Base-by-base conservation (phyloP, 78 protist species). In the Pigoraptor vietnamica region DNA sequence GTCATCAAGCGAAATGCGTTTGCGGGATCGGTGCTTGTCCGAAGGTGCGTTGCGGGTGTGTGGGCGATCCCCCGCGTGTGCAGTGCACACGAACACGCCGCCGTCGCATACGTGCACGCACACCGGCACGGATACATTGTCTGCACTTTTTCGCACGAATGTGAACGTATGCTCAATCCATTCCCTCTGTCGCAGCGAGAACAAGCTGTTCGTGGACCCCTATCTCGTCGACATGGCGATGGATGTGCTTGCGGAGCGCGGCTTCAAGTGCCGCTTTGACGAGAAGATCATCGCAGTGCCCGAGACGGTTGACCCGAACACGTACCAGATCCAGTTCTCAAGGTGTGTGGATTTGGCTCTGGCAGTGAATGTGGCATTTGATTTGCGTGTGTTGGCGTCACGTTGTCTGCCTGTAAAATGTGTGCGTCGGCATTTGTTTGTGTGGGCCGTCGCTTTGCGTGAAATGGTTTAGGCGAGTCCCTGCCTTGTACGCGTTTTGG, bases 191-290 rank as follows among this genome's bases (percentile, higher is more conserved):
- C n/a, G 94, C 90, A 87, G 89, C 1, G 92, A 34, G 0, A 91
- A 92, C 38, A 39, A 91, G 67, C 90, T 86, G 0, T 92, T 91
- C 36, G 89, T 89, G 0, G 90, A 82, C 9, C 87, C 92, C 36
- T 67, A 81, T 21, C 90, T 92, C 9, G 81, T 92, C 32, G 95
- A 93, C 40, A 93, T 95, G 92, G 93, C 91, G 10, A 89, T 95
- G 37, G 95, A 95, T 56, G 94, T 95, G 35, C 79, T 95, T 38
- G 90, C 94, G 0, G 96, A 95, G 37, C 87, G 96, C 39, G 96
- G 96, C 34, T 95, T 95, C 82, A n/a, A n/a, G 33, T 9, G 35
- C 34, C 84, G 32, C 10, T 79, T 79, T 79, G 84, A 79, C 32
- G 84, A 25, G 34, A 79, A 79, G 84, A 25, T 79, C 84, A 14